Conservation (phyloP, 176 grass and related monocot species). For the Melocanna baccifera region DNA sequence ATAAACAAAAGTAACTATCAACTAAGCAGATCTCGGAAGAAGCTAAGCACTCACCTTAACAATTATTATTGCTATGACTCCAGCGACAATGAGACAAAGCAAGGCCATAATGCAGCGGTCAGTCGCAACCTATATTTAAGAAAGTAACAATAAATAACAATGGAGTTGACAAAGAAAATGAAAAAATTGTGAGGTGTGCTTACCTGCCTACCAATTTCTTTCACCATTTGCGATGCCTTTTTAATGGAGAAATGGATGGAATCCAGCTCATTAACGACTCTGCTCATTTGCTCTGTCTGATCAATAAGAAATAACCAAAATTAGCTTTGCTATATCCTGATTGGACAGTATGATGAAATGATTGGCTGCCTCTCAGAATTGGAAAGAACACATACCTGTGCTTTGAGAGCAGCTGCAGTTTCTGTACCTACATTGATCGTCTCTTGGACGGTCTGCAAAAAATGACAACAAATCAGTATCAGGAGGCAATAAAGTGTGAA, state of each 20-base stretch:
- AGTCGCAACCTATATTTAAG: conserved; percentile 69
- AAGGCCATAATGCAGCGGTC: conserved; percentile 92
- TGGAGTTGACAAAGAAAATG: neutral
- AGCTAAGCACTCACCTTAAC: conserved; percentile 63
- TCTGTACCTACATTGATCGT: conserved; percentile 89
- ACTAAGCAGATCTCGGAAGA: conserved; percentile 1
- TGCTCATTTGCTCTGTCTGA: conserved; percentile 98
- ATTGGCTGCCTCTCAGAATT: conserved; percentile 3
- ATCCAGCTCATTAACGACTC: conserved; percentile 90
- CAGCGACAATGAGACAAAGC: conserved; percentile 92
- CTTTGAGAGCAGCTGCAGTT: conserved; percentile 88
- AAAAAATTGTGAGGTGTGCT: neutral
- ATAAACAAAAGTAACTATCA: neutral
- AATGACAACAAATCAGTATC: conserved; percentile 28
- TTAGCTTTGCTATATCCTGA: neutral
- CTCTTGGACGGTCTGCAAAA: conserved; percentile 80
- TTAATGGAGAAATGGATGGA: conserved; percentile 98
- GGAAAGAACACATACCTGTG: conserved; percentile 48
- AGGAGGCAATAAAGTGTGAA: conserved; percentile 5
- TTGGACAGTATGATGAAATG: conserved; percentile 12
- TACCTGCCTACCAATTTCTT: conserved; percentile 92
- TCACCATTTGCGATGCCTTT: conserved; percentile 88
- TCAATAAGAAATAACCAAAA: conserved; percentile 33
- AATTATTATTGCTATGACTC: conserved; percentile 84
- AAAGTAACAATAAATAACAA: neutral